Conservation (phyloP, 169 alveolate species). For the Cryptosporidium felis region DNA sequence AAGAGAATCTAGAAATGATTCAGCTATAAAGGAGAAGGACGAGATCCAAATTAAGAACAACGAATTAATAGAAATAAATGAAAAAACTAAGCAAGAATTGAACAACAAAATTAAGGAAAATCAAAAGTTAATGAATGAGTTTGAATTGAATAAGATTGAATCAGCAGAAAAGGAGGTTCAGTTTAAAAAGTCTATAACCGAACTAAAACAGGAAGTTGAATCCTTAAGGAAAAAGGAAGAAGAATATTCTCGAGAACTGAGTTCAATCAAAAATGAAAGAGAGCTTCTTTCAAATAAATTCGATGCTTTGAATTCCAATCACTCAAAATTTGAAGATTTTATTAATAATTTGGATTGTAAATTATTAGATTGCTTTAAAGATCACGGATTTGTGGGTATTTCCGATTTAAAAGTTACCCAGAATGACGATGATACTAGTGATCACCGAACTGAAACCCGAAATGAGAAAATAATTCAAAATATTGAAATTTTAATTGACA, state of each 20-base stretch:
- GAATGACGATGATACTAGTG: neutral
- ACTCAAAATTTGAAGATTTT: neutral
- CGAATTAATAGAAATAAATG: neutral
- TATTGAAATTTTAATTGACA: neutral
- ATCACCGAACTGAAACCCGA: no score
- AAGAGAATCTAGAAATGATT: neutral
- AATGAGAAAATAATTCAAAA: neutral
- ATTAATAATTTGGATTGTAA: neutral
- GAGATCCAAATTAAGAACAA: neutral
- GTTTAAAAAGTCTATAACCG: neutral
- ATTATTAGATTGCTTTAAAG: neutral
- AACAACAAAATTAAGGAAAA: slow-evolving; percentile 10
- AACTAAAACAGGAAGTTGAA: neutral
- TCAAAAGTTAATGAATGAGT: neutral
- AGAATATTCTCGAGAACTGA: neutral
- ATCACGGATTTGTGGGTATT: neutral
- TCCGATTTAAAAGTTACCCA: neutral
- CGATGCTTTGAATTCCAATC: neutral
- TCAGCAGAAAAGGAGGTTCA: neutral
- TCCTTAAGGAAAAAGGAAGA: neutral
- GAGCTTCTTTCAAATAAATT: neutral
- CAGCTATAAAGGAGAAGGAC: neutral
- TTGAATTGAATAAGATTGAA: neutral
- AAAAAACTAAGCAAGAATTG: neutral
- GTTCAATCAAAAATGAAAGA: neutral